These are phyloP conservation scores for Rhizopogon salebrosus DNA, from an alignment of 768 basidiomycete species.

Conservation along the genomic window DNA sequence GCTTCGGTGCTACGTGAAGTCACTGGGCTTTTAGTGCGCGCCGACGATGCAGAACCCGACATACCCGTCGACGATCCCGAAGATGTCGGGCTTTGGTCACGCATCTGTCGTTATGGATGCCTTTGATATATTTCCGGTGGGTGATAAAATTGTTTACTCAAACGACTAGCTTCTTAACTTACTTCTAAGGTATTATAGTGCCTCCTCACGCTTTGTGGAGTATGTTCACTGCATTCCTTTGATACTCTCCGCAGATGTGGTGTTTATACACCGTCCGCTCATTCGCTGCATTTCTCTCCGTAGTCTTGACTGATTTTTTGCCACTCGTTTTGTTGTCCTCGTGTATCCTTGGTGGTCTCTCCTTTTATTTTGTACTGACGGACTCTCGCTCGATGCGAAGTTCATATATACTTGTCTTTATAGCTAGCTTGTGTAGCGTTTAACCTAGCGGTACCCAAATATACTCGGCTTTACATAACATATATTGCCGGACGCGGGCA, in stretches of 20 bases:
- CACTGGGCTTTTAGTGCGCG: not conserved
- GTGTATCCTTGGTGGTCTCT: not conserved
- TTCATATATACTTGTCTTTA: not conserved
- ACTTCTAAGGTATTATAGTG: not conserved
- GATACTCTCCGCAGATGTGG: not conserved
- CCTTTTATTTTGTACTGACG: not conserved
- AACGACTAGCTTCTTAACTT: not conserved
- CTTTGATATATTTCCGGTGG: conserved; percentile 3
- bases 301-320: too few relatives aligned
- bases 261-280: not conserved
- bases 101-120: conserved; percentile 11
- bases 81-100: conserved; percentile 4
- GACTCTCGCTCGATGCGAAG: not conserved
- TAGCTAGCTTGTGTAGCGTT: not conserved
- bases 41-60: not conserved
- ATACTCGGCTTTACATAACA: not conserved
- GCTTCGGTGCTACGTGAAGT: not conserved
- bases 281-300: not conserved
- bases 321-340: too few relatives aligned
- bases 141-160: too few relatives aligned
- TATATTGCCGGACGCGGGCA: too few relatives aligned
- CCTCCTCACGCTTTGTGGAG: not conserved
- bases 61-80: not conserved
- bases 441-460: not conserved
- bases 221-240: not conserved